Conservation (phyloP, 2,329 filamentous ascomycete genomes). For the Curvularia spicifera region DNA sequence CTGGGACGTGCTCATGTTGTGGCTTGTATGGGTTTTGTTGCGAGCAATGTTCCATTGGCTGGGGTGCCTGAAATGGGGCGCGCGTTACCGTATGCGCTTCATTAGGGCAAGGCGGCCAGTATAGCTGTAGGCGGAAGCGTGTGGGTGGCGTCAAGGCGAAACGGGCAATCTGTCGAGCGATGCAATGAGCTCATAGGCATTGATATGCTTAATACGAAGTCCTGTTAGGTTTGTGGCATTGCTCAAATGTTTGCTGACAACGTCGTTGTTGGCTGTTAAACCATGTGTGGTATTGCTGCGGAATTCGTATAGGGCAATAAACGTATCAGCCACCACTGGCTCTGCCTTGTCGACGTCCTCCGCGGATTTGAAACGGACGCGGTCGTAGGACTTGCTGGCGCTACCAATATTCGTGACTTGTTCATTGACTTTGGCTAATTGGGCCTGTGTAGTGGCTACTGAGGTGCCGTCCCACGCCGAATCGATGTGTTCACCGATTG, state of each 20-base stretch:
- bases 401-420: constrained; percentile 15
- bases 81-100: constrained; percentile 25
- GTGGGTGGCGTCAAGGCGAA: constrained; percentile 8
- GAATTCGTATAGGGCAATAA: constrained; percentile 12
- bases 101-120: constrained; percentile 19
- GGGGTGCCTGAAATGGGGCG: constrained; percentile 18
- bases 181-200: constrained; percentile 12
- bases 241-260: constrained; percentile 1
- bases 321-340: constrained; percentile 2
- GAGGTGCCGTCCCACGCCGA: neutral
- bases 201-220: constrained; percentile 4
- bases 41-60: constrained; percentile 16
- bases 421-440: constrained; percentile 6
- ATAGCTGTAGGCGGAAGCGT: constrained; percentile 12
- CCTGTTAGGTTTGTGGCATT: neutral
- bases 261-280: neutral
- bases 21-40: constrained; percentile 15
- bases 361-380: constrained; percentile 9
- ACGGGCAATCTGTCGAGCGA: constrained; percentile 5
- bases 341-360: neutral
- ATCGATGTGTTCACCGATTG: neutral
- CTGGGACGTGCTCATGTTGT: constrained; percentile 16
- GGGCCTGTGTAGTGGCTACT: neutral
- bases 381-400: constrained; percentile 20
- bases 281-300: neutral